Evolutionary conservation across 2,329 filamentous ascomycete genomes (phyloP), one percentile per base, ranked within the genome.

Genomic region (Cadophora sp.): DNA sequence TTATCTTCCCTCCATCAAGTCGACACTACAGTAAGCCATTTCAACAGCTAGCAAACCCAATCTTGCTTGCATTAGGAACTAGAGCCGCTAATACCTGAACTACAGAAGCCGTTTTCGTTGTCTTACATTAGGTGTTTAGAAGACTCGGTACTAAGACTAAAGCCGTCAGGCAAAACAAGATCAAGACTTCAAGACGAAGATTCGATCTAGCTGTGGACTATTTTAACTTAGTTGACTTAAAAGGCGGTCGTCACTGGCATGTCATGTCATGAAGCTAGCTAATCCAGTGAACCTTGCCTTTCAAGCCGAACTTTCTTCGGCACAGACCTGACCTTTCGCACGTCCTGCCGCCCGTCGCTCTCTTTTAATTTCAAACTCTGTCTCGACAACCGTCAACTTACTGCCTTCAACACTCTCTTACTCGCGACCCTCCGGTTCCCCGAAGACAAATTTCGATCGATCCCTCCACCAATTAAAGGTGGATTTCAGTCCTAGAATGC

Each of bases 11-110:
- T 55, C 51, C 51, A 2, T 58, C 29, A 37, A 24, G 22, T 16
- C 53, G 53, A 27, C 53, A 58, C 53, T 58, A 37, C 29, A 43
- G 37, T 19, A 27, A 58, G 29, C 53, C 29, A 58, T 4, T 37
- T 37, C 7, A 58, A 29, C 53, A 24, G 29, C 53, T 58, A 58
- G n/a, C 19, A 24, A 37, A 34, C 53, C 19, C 53, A 58, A 58
- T 34, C 29, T 58, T 58, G 53, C 53, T 58, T 58, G n/a, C 19
- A 58, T 37, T 29, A 58, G n/a, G 16, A 29, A 58, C 53, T 37
- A 37, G 53, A 58, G 53, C 53, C 37, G 29, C 53, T 58, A 11
- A 51, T 26, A 9, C 24, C 4, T 26, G 12, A 2, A 16, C 7
- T 51, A 27, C 24, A 29, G 29, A 58, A 22, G n/a, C 29, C 19